Conservation (phyloP, 2,329 filamentous ascomycete genomes). For the Nothophaeocryptopus gaeumannii region DNA sequence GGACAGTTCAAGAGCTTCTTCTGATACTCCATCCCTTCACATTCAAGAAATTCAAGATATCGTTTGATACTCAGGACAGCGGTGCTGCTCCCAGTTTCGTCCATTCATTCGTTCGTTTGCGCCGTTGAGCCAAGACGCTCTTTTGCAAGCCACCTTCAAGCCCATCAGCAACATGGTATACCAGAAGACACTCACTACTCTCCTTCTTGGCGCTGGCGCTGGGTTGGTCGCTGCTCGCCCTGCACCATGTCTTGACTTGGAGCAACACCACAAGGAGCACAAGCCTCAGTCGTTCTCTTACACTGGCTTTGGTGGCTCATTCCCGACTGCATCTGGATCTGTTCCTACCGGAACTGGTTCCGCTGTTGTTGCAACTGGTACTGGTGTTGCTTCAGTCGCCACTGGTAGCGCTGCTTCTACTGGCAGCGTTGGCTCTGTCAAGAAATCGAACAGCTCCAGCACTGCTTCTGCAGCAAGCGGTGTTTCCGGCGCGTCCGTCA, state of each 20-base stretch:
- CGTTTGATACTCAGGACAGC: slow-evolving; percentile 15
- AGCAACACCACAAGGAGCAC: slow-evolving; percentile 5
- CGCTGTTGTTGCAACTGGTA: slow-evolving; percentile 3
- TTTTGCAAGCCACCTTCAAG: slow-evolving; percentile 6
- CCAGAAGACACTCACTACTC: slow-evolving; percentile 18
- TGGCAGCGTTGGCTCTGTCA: background rate
- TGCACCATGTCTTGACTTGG: slow-evolving; percentile 4
- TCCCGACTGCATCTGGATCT: slow-evolving; percentile 5
- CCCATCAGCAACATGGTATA: slow-evolving; percentile 16
- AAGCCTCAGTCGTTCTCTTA: background rate
- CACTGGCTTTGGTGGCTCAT: background rate
- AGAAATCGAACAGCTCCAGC: slow-evolving; percentile 2
- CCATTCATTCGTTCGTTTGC: slow-evolving; percentile 12
- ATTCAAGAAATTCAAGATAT: slow-evolving; percentile 11
- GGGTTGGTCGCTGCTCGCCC: slow-evolving; percentile 17
- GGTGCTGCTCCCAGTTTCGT: slow-evolving; percentile 10
- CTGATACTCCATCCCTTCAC: slow-evolving; percentile 6
- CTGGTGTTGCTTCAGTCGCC: background rate
- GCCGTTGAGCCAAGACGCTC: slow-evolving; percentile 11
- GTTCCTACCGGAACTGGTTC: slow-evolving; percentile 6
- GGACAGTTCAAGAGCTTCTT: slow-evolving; percentile 1
- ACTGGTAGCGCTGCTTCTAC: background rate
- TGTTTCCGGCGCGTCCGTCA: slow-evolving; percentile 4
- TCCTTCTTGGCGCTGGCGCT: slow-evolving; percentile 20
- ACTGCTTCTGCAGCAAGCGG: slow-evolving; percentile 1